These are phyloP conservation scores for Fomitopsis betulina DNA, from an alignment of 1,284 basidiomycete genomes.

Conservation along the genomic window DNA sequence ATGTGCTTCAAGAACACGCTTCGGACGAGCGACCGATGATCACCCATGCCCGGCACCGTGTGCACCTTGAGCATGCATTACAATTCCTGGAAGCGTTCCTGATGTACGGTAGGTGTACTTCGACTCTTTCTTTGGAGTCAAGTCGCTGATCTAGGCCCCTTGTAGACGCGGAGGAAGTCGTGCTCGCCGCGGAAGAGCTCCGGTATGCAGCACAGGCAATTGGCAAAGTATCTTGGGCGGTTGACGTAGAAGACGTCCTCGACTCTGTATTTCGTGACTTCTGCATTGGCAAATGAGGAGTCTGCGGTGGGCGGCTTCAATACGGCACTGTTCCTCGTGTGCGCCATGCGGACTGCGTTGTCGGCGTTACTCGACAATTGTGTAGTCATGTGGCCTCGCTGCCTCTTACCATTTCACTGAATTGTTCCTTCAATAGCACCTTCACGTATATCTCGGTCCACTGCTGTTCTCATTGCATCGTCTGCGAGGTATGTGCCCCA, in stretches of 20 bases:
- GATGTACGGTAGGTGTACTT: constrained; percentile 40
- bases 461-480: too few relatives aligned
- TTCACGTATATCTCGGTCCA: too few relatives aligned
- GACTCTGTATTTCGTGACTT: constrained; percentile 81
- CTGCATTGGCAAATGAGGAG: constrained; percentile 73
- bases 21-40: constrained; percentile 54
- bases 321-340: background rate
- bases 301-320: background rate
- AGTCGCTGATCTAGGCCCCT: background rate
- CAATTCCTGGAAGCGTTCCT: constrained; percentile 67
- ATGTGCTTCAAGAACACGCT: constrained; percentile 26
- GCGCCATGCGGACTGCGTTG: background rate
- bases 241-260: constrained; percentile 75
- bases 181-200: constrained; percentile 80
- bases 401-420: too few relatives aligned
- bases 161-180: constrained; percentile 53
- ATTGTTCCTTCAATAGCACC: too few relatives aligned
- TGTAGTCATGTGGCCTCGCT: too few relatives aligned
- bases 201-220: constrained; percentile 79
- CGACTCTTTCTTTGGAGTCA: background rate
- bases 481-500: background rate
- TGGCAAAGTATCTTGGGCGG: constrained; percentile 73
- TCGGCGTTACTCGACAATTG: too few relatives aligned
- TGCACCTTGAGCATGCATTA: constrained; percentile 65
- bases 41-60: constrained; percentile 75